Conservation (phyloP, 805 yeast species). For the Hanseniaspora jakobsenii region DNA sequence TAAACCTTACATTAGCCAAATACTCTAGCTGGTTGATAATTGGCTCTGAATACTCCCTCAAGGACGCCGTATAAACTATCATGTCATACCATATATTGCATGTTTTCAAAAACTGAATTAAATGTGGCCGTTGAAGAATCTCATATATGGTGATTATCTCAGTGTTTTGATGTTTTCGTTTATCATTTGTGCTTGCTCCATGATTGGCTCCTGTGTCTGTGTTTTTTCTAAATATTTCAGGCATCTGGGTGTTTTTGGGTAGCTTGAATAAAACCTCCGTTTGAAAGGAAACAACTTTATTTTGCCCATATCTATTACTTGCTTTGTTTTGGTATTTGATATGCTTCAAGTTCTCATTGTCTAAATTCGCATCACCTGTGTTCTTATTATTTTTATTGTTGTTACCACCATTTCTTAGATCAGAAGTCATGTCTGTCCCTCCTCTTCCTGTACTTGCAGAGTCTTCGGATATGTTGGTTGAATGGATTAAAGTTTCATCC, state of each 20-base stretch:
- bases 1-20: slow-evolving; percentile 38
- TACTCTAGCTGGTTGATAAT: slow-evolving; percentile 83
- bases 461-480: slow-evolving; percentile 48
- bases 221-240: slow-evolving; percentile 19
- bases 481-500: slow-evolving; percentile 90
- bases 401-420: no score
- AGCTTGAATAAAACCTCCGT: slow-evolving; percentile 11
- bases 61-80: slow-evolving; percentile 88
- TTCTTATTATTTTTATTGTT: no score
- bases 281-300: slow-evolving; percentile 8
- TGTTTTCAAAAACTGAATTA: slow-evolving; percentile 68
- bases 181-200: no score
- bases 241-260: slow-evolving; percentile 8
- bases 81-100: slow-evolving; percentile 80
- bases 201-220: slow-evolving; percentile 15
- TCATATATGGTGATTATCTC: slow-evolving; percentile 71
- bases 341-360: neutral
- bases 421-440: slow-evolving; percentile 15
- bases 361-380: neutral
- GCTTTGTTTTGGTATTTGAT: no score
- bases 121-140: slow-evolving; percentile 84
- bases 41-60: slow-evolving; percentile 92
- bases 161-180: no score
- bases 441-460: slow-evolving; percentile 19
- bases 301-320: no score